A percentile compares a stretch with the other conserved stretches of the same genome.
phyloP scores from a whole-genome alignment of 352 stramenopile species.

The Aphanomyces invadans region DNA sequence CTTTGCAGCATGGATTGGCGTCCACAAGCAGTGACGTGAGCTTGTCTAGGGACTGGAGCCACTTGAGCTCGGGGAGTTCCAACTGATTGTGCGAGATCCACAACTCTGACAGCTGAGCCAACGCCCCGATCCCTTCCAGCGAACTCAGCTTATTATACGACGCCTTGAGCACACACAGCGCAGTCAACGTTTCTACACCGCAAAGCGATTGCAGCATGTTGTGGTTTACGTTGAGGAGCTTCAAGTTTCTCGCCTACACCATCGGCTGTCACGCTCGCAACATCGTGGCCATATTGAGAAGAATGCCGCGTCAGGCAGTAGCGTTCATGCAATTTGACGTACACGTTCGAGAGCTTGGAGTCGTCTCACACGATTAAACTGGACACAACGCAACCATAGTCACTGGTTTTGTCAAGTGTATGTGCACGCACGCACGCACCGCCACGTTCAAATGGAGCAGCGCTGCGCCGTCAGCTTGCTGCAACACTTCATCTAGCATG shows the following conservation, averaged over 20 bases:
- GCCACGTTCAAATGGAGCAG: conserved; percentile 53
- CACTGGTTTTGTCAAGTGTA: no score
- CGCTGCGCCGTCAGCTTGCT: conserved; percentile 17
- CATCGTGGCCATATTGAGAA: no score
- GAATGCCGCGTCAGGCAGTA: not conserved
- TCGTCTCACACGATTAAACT: conserved; percentile 56
- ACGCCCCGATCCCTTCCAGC: conserved; percentile 33
- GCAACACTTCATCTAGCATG: conserved; percentile 27
- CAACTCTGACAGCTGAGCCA: conserved; percentile 43
- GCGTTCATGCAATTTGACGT: not conserved
- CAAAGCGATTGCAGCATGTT: conserved; percentile 44
- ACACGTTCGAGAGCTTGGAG: conserved; percentile 44
- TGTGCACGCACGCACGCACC: no score
- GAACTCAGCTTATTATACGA: conserved; percentile 48
- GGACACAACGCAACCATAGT: not conserved
- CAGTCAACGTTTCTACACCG: conserved; percentile 34
- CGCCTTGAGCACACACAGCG: conserved; percentile 46
- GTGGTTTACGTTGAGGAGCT: conserved; percentile 53
- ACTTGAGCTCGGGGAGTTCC: conserved; percentile 38
- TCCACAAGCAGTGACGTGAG: conserved; percentile 52
- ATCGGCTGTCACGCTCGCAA: not conserved
- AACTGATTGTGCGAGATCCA: conserved; percentile 54
- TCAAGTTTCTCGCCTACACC: conserved; percentile 35
- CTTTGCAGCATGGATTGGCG: conserved; percentile 58
- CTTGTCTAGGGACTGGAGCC: conserved; percentile 36